Base-by-base conservation (phyloP, 306 rosid genomes). In the Glycine soja region DNA sequence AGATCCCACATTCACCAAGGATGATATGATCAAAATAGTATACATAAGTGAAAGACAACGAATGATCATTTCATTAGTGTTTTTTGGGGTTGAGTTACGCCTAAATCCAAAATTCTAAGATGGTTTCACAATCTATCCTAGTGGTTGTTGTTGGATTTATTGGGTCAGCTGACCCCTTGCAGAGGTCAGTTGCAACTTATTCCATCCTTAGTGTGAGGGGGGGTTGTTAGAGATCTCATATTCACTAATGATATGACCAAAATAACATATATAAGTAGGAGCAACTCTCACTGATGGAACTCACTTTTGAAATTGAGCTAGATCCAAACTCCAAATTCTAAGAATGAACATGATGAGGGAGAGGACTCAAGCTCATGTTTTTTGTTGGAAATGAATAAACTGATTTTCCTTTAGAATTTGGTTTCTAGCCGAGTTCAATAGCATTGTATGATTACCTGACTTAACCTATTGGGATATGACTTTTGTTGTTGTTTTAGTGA, bases 231-330 rank as follows among this genome's bases (percentile, higher is more conserved):
- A 11, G 45, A 62, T 30, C n/a, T 32, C 2, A 62, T 1, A 5
- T 62, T 32, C 0, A 62, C 16, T 32, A 62, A 4, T 30, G 2
- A 11, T 62, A 32, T 11, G n/a, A 6, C 0, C 13, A 63, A 32
- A 34, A 32, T 24, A 58, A 1, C 30, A 6, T 59, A 8, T 9
- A 3, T 24, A 61, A 59, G 7, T 58, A 15, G 6, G 10, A 1
- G 0, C 0, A 4, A 30, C 1, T 3, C 10, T 58, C 3, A 12
- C 2, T 1, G 1, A 6, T 1, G 3, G 3, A 34, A 1, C n/a
- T 12, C 10, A 2, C 0, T 62, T 62, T 11, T 30, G 4, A 0
- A 4, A 4, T 24, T 61, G 24, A 19, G 67, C 4, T 36, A 4
- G 38, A 3, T 0, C 1, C 38, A 19, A 57, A 57, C 10, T 3